A percentile compares a stretch with the other conserved stretches of the same genome.
phyloP scores from a whole-genome alignment of 139 green algal species.

The Haematococcus lacustris region DNA sequence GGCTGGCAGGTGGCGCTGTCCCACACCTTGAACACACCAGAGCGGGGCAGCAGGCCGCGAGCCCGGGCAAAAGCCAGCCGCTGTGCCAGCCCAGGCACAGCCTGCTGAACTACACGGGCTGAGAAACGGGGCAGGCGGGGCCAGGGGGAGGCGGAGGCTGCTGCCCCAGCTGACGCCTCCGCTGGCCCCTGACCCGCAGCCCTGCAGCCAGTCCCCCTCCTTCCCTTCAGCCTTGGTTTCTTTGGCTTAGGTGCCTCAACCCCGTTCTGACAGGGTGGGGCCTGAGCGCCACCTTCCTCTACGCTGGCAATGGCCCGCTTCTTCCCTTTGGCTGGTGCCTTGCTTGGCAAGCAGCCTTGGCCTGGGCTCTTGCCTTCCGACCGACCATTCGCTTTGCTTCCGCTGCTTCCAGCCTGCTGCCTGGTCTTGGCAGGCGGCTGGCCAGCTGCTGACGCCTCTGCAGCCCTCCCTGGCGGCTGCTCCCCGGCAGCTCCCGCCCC shows the following conservation, averaged over 20 bases:
- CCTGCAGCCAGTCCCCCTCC: neutral
- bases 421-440: neutral
- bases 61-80: neutral
- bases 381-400: neutral
- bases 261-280: too few species aligned
- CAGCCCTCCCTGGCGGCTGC: neutral
- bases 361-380: neutral
- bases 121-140: neutral
- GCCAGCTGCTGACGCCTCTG: neutral
- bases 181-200: neutral
- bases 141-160: neutral
- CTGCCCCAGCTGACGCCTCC: neutral
- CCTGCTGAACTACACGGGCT: neutral
- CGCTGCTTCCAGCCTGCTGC: neutral
- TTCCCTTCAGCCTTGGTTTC: neutral
- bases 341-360: neutral
- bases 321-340: neutral
- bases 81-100: neutral
- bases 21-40: slow-evolving; percentile 26
- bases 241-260: too few species aligned
- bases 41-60: slow-evolving; percentile 18
- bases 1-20: neutral
- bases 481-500: neutral
- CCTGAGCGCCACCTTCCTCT: too few species aligned
- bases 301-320: too few species aligned